A percentile compares a stretch with the other conserved stretches of the same genome.
These are phyloP conservation scores for Evernia prunastri DNA, from an alignment of 495 filamentous ascomycete species.

Conservation along the genomic window DNA sequence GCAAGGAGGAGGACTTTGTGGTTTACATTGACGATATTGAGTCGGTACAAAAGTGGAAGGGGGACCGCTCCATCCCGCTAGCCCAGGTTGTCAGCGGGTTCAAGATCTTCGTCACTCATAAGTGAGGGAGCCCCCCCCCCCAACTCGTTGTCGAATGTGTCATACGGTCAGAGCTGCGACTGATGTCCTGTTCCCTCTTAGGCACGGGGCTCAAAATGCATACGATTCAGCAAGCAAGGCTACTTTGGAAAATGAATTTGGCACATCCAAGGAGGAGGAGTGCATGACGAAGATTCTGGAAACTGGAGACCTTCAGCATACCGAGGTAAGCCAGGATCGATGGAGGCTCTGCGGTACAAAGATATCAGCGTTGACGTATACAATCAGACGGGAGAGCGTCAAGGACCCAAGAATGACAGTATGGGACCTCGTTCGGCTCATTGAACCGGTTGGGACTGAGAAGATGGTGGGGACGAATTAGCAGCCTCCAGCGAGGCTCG, in stretches of 20 bases:
- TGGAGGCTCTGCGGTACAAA: not conserved
- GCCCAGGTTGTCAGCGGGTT: constrained; percentile 80
- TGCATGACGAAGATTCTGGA: constrained; percentile 74
- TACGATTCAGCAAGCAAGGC: constrained; percentile 68
- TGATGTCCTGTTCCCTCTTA: constrained; percentile 29
- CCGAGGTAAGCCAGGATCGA: constrained; percentile 48
- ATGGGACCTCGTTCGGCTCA: constrained; percentile 40
- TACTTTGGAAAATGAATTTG: constrained; percentile 79
- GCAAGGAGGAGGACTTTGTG: constrained; percentile 80
- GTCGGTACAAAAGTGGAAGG: constrained; percentile 72
- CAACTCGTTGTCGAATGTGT: not conserved
- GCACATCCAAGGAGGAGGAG: constrained; percentile 67
- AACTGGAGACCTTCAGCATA: constrained; percentile 61
- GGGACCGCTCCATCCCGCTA: constrained; percentile 70
- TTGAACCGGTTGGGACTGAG: constrained; percentile 18
- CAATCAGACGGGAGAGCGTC: constrained; percentile 33
- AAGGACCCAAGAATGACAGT: constrained; percentile 42
- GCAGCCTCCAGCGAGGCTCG: constrained; percentile 16
- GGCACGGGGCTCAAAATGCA: constrained; percentile 80
- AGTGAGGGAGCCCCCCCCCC: constrained; percentile 48
- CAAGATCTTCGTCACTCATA: constrained; percentile 86
- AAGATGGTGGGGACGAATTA: not conserved
- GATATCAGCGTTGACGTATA: constrained; percentile 9
- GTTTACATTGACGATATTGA: constrained; percentile 75
- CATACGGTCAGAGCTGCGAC: not conserved